A percentile compares a stretch with the other conserved stretches of the same genome.
phyloP scores from a whole-genome alignment of 2,329 filamentous ascomycete genomes.

The Sarocladiaceae sp. region DNA sequence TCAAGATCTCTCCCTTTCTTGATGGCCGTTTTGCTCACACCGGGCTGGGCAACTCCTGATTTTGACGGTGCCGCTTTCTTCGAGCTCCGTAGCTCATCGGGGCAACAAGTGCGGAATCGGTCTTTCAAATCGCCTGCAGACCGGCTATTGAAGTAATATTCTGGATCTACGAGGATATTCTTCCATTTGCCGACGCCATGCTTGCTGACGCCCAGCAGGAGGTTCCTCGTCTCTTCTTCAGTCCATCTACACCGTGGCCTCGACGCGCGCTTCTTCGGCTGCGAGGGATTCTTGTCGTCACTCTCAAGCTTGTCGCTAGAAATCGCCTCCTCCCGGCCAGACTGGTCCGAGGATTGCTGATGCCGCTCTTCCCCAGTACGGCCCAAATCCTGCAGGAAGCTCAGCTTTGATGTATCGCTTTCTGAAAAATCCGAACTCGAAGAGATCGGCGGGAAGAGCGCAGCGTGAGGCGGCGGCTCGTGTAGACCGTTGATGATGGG shows the following conservation, averaged over 20 bases:
- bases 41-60: conserved; percentile 16
- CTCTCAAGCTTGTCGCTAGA: too few species aligned
- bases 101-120: conserved; percentile 60
- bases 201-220: conserved; percentile 54
- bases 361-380: conserved; percentile 22
- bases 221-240: conserved; percentile 57
- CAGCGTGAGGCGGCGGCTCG: conserved; percentile 54
- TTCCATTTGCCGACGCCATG: conserved; percentile 62
- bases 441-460: conserved; percentile 58
- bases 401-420: conserved; percentile 35
- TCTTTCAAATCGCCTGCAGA: conserved; percentile 60
- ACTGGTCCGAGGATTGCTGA: conserved; percentile 11
- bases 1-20: conserved; percentile 47
- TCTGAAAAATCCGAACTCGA: conserved; percentile 46
- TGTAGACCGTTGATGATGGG: conserved; percentile 60
- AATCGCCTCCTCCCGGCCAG: conserved; percentile 21
- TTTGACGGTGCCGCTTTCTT: conserved; percentile 19
- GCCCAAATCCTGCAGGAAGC: conserved; percentile 35
- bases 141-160: conserved; percentile 55
- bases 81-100: conserved; percentile 48
- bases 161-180: conserved; percentile 53
- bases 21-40: conserved; percentile 28
- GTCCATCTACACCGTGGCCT: conserved; percentile 59
- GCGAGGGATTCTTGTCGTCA: conserved; percentile 21
- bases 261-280: conserved; percentile 46